phyloP scores from a whole-genome alignment of 495 filamentous ascomycete genomes.

The Diplogelasinospora grovesii region DNA sequence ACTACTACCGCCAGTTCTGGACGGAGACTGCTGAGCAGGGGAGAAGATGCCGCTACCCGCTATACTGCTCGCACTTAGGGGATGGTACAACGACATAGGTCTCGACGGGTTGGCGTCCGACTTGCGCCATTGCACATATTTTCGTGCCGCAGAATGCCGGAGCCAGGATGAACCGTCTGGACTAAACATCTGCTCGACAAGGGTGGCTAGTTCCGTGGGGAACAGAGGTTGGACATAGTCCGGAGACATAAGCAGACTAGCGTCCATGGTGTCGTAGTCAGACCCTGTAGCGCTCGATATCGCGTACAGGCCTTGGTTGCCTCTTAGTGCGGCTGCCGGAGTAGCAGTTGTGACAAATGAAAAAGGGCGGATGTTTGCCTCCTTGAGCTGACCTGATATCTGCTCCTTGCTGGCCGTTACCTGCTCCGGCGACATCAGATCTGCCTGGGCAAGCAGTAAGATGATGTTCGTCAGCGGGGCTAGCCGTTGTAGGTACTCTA shows the following conservation, averaged over 20 bases:
- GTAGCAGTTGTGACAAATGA: conserved; percentile 58
- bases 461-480: conserved; percentile 79
- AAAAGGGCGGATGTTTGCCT: conserved; percentile 60
- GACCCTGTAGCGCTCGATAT: conserved; percentile 71
- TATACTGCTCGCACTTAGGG: too few species aligned
- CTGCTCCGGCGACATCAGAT: conserved; percentile 57
- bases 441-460: conserved; percentile 73
- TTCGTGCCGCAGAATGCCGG: conserved; percentile 78
- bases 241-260: conserved; percentile 87
- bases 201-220: conserved; percentile 61
- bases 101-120: conserved; percentile 17
- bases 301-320: conserved; percentile 54
- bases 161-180: conserved; percentile 78
- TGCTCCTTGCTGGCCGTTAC: conserved; percentile 55
- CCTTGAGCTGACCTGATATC: conserved; percentile 52
- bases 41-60: not conserved
- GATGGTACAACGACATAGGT: conserved; percentile 2
- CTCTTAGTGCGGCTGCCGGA: conserved; percentile 14
- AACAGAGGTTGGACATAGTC: conserved; percentile 85
- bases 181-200: conserved; percentile 73
- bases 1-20: too few species aligned
- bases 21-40: too few species aligned
- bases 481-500: conserved; percentile 70
- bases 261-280: conserved; percentile 89
- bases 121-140: conserved; percentile 65